Conservation (phyloP, 2,329 filamentous ascomycete genomes). For the Diaporthe nobilis region DNA sequence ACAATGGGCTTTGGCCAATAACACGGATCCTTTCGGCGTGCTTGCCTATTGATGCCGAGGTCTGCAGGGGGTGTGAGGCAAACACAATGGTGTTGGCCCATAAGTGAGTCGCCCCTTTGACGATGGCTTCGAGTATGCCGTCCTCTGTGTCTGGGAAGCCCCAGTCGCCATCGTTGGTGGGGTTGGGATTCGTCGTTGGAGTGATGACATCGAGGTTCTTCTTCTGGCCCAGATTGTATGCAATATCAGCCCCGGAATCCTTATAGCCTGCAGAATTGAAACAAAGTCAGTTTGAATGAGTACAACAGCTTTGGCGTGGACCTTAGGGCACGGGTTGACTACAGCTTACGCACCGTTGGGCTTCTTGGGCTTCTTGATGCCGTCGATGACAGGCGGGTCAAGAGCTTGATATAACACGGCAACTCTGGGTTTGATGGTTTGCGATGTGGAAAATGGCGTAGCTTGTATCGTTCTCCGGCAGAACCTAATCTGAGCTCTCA, state of each 20-base stretch:
- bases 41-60: neutral
- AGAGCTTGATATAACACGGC: constrained; percentile 63
- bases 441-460: neutral
- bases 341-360: constrained; percentile 53
- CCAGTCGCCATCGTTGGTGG: neutral
- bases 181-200: neutral
- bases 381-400: constrained; percentile 61
- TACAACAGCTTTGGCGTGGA: neutral
- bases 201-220: constrained; percentile 14
- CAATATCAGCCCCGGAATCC: constrained; percentile 20
- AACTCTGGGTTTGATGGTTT: constrained; percentile 45
- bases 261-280: neutral
- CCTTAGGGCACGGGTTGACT: neutral
- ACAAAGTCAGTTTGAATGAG: neutral
- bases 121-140: constrained; percentile 15
- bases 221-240: constrained; percentile 5
- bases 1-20: constrained; percentile 60
- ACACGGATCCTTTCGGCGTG: constrained; percentile 49
- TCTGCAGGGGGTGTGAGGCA: constrained; percentile 17
- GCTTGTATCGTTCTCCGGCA: neutral
- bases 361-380: constrained; percentile 63
- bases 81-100: constrained; percentile 18
- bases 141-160: neutral
- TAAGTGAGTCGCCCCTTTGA: neutral
- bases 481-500: neutral